A percentile compares a stretch with the other conserved stretches of the same genome.
These are phyloP conservation scores for Melampsora occidentalis DNA, from an alignment of 1,284 basidiomycete genomes.

Conservation along the genomic window DNA sequence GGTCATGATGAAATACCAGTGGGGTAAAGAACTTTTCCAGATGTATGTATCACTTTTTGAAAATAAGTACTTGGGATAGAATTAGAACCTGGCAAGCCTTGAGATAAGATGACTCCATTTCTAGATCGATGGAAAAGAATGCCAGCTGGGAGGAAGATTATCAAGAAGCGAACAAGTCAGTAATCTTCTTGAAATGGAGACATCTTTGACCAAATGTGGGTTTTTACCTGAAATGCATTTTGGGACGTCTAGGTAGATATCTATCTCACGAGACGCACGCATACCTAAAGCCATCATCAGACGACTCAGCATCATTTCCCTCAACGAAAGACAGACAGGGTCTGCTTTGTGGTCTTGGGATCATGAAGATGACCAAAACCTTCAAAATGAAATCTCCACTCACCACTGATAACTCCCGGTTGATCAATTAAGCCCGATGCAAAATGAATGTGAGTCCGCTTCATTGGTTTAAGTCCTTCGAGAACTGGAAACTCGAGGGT, in stretches of 20 bases:
- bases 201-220: neutral
- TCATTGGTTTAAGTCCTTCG: conserved; percentile 78
- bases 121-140: conserved; percentile 70
- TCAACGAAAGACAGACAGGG: neutral
- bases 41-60: conserved; percentile 57
- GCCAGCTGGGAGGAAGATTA: conserved; percentile 57
- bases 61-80: conserved; percentile 61
- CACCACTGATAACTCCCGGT: conserved; percentile 69
- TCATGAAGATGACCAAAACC: neutral
- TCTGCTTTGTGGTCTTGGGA: neutral
- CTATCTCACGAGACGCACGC: conserved; percentile 24
- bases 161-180: neutral
- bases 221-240: conserved; percentile 35
- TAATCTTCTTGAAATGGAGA: neutral
- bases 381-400: conserved; percentile 46
- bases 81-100: conserved; percentile 65
- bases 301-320: neutral
- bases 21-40: conserved; percentile 18
- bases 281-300: conserved; percentile 12
- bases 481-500: conserved; percentile 56
- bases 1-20: neutral
- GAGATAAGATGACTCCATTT: conserved; percentile 79
- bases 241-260: conserved; percentile 38
- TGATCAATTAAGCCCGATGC: conserved; percentile 65
- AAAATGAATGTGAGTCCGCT: conserved; percentile 80